phyloP scores from a whole-genome alignment of 2,329 filamentous ascomycete species.

The Colletotrichum coccodes region DNA sequence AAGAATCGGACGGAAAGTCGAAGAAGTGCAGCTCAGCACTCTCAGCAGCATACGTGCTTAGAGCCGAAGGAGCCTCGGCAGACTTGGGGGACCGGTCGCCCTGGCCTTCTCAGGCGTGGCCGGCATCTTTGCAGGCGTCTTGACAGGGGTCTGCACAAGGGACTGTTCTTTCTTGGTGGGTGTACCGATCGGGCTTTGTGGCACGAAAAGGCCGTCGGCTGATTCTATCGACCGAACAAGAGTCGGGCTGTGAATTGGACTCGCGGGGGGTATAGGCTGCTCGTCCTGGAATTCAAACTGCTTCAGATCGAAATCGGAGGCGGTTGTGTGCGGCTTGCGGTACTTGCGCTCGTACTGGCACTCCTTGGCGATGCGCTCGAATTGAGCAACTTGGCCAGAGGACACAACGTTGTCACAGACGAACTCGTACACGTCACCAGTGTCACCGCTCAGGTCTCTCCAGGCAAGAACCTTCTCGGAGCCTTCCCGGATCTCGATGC shows the following conservation, averaged over 20 bases:
- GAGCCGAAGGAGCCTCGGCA: slow-evolving; percentile 74
- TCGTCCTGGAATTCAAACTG: slow-evolving; percentile 83
- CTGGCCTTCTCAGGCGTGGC: slow-evolving; percentile 45
- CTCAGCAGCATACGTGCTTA: slow-evolving; percentile 80
- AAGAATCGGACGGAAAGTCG: slow-evolving; percentile 87
- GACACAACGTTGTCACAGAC: slow-evolving; percentile 84
- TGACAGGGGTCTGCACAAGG: slow-evolving; percentile 55
- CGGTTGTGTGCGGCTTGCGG: slow-evolving; percentile 80
- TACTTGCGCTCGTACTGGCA: slow-evolving; percentile 99
- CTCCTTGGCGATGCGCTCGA: slow-evolving; percentile 85
- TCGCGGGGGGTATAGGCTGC: slow-evolving; percentile 72
- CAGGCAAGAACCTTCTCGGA: slow-evolving; percentile 91
- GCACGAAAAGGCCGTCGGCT: slow-evolving; percentile 62
- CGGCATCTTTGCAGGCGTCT: slow-evolving; percentile 48
- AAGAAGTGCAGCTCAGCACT: slow-evolving; percentile 91
- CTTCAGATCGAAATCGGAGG: slow-evolving; percentile 81
- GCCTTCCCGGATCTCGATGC: slow-evolving; percentile 81
- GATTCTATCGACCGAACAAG: slow-evolving; percentile 66
- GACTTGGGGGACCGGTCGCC: slow-evolving; percentile 58
- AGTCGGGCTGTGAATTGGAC: slow-evolving; percentile 68
- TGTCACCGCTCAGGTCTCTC: slow-evolving; percentile 93
- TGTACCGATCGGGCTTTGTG: slow-evolving; percentile 12
- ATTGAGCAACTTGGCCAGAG: slow-evolving; percentile 78
- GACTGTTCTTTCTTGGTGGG: slow-evolving; percentile 48
- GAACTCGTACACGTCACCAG: slow-evolving; percentile 96